phyloP scores from a whole-genome alignment of 1,284 basidiomycete species.

The Rhodotorula glutinis region DNA sequence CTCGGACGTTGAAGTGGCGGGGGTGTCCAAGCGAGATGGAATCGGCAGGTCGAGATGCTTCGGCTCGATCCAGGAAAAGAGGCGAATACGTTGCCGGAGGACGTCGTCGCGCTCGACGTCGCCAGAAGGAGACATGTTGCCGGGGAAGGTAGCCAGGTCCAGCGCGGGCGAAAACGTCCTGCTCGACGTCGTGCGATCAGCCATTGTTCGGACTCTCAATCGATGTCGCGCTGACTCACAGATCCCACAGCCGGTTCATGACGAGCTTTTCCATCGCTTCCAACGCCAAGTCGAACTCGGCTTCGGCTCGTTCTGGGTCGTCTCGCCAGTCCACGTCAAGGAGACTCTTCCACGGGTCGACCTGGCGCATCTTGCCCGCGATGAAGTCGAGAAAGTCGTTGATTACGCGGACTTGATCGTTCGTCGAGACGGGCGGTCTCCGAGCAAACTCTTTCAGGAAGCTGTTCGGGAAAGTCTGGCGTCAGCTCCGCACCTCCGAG shows the following conservation, averaged over 20 bases:
- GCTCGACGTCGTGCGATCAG: rapidly evolving
- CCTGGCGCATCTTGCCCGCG: slow-evolving; percentile 74
- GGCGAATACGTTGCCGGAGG: slow-evolving; percentile 79
- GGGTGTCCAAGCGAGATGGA: slow-evolving; percentile 47
- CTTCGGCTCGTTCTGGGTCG: slow-evolving; percentile 53
- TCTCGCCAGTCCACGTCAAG: slow-evolving; percentile 14
- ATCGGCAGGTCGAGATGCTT: slow-evolving; percentile 74
- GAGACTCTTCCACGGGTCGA: slow-evolving; percentile 53
- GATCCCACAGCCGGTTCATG: slow-evolving; percentile 90
- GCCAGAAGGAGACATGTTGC: slow-evolving; percentile 69
- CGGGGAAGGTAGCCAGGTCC: slow-evolving; percentile 57
- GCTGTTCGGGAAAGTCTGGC: slow-evolving; percentile 49
- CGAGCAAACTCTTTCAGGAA: slow-evolving; percentile 89
- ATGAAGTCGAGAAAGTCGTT: slow-evolving; percentile 92
- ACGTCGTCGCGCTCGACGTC: slow-evolving; percentile 93
- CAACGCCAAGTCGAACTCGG: slow-evolving; percentile 92
- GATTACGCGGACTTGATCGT: slow-evolving; percentile 88
- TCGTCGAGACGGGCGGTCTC: slow-evolving; percentile 72
- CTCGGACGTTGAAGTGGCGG: neutral
- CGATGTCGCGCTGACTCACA: slow-evolving; percentile 32
- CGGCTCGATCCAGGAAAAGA: slow-evolving; percentile 88
- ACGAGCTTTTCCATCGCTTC: slow-evolving; percentile 99
- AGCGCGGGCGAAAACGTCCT: slow-evolving; percentile 89
- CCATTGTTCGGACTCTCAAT: neutral
- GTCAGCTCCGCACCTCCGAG: neutral